A percentile compares a stretch with the other conserved stretches of the same genome.
Evolutionary conservation across 129 eudicot genomes (phyloP).

Genomic region (Deinandra increscens): DNA sequence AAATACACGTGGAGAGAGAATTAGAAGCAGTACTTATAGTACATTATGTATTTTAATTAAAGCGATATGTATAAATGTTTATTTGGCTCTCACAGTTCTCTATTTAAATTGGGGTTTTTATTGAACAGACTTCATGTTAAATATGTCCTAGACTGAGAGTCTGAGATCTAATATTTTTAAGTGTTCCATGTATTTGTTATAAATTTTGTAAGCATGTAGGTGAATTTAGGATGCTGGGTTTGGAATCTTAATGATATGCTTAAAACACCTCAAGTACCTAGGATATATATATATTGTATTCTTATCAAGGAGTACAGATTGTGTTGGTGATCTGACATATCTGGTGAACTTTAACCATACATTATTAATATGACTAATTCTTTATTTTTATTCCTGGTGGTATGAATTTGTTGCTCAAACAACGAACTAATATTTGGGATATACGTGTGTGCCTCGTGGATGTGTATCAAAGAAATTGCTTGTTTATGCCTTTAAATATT

Average conservation of each 20-base stretch:
- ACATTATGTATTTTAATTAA: too few species aligned
- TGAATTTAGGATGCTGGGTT: background rate
- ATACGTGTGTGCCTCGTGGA: constrained; percentile 97
- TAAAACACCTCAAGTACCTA: background rate
- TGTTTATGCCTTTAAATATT: constrained; percentile 88
- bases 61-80: too few species aligned
- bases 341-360: background rate
- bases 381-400: constrained; percentile 9
- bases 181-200: background rate
- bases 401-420: constrained; percentile 14
- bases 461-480: constrained; percentile 96
- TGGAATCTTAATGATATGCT: background rate
- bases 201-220: background rate
- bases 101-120: background rate
- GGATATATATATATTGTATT: background rate
- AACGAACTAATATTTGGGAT: constrained; percentile 29
- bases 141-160: background rate
- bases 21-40: background rate
- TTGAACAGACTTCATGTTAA: background rate
- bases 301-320: background rate
- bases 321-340: constrained; percentile 14
- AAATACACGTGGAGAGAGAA: too few species aligned
- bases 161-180: background rate
- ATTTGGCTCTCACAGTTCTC: background rate
- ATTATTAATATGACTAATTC: constrained; percentile 8